These are phyloP conservation scores for Helicocarpus griseus DNA, from an alignment of 2,329 filamentous ascomycete genomes.

Conservation along the genomic window DNA sequence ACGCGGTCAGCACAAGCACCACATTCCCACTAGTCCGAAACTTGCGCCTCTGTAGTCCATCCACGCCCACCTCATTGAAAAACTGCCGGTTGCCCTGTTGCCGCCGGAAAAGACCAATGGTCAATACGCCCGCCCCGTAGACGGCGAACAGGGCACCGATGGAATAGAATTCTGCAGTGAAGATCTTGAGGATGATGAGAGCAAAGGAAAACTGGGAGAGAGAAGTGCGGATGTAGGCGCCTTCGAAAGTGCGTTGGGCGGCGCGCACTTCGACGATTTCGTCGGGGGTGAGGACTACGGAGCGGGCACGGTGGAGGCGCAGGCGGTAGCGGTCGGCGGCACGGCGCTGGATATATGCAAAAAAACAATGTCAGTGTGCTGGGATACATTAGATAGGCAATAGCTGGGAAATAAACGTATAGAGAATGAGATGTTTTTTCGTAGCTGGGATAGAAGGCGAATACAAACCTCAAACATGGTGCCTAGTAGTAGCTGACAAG, in stretches of 20 bases:
- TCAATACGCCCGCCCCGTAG: constrained; percentile 75
- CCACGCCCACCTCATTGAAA: constrained; percentile 53
- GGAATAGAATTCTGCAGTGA: constrained; percentile 90
- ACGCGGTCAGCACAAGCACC: constrained; percentile 51
- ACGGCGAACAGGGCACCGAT: constrained; percentile 94
- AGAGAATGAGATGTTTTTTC: not conserved
- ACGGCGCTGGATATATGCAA: constrained; percentile 48
- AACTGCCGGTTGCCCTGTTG: constrained; percentile 92
- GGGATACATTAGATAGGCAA: too few species aligned
- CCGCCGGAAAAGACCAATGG: constrained; percentile 74
- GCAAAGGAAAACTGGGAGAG: constrained; percentile 93
- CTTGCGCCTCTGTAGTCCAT: constrained; percentile 51
- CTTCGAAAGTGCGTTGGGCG: constrained; percentile 92
- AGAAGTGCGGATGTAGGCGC: constrained; percentile 90
- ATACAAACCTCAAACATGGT: constrained; percentile 12
- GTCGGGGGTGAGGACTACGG: constrained; percentile 67
- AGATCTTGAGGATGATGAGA: constrained; percentile 90
- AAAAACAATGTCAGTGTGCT: too few species aligned
- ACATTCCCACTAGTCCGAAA: constrained; percentile 59
- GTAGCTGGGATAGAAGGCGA: not conserved
- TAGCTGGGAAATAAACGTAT: not conserved
- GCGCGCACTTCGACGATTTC: constrained; percentile 93
- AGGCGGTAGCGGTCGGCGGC: constrained; percentile 67
- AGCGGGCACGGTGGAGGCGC: constrained; percentile 72
- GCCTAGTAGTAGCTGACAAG: too few species aligned